Evolutionary conservation across 1,284 basidiomycete genomes (phyloP).

Genomic region (Ceratobasidium sp.): DNA sequence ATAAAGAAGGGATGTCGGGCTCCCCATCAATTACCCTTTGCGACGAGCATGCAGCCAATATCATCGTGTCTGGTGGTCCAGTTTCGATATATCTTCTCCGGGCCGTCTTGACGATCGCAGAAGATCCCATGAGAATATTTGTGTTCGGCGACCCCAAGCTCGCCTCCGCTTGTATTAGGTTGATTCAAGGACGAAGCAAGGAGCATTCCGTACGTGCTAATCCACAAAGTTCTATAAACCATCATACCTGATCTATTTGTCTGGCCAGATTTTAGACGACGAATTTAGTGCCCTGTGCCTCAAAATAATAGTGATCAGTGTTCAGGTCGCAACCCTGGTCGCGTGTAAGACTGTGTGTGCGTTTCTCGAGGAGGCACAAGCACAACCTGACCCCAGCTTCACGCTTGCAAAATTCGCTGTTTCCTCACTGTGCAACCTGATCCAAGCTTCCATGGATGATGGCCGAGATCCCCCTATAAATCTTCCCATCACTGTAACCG

Average conservation of each 20-base stretch:
- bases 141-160: background rate
- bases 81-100: background rate
- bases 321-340: background rate
- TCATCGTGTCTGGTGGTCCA: background rate
- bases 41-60: background rate
- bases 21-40: background rate
- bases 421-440: background rate
- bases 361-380: background rate
- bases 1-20: background rate
- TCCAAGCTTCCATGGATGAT: background rate
- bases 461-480: background rate
- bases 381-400: background rate
- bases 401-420: background rate
- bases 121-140: background rate
- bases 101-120: background rate
- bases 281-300: background rate
- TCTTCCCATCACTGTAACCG: background rate
- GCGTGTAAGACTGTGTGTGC: background rate
- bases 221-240: background rate
- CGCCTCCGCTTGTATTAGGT: background rate
- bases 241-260: background rate
- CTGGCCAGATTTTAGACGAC: background rate
- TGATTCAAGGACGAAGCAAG: background rate
- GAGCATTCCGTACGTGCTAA: background rate
- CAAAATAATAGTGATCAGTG: background rate